These are phyloP conservation scores for Pseudopyricularia javanii DNA, from an alignment of 2,329 filamentous ascomycete genomes.

Conservation along the genomic window DNA sequence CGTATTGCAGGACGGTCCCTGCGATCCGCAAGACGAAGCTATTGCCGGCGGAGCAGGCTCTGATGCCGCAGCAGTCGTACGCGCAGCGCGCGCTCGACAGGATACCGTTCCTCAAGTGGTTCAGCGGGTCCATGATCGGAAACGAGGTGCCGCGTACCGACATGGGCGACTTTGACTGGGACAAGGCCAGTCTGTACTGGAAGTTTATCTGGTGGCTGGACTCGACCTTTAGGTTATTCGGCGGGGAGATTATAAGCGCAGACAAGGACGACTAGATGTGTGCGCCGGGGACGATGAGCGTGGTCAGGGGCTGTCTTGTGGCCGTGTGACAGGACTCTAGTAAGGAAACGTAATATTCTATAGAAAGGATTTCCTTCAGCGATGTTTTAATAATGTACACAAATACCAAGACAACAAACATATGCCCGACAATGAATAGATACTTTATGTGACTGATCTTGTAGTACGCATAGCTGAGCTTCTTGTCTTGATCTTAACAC, in stretches of 20 bases:
- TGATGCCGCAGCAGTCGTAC: conserved; percentile 56
- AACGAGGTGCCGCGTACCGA: conserved; percentile 63
- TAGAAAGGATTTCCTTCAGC: no score
- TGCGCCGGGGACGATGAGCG: background rate
- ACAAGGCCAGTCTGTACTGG: conserved; percentile 54
- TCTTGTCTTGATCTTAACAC: no score
- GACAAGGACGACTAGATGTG: conserved; percentile 43
- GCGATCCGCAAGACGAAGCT: conserved; percentile 53
- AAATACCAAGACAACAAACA: no score
- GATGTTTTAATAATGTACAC: no score
- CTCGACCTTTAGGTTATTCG: conserved; percentile 43
- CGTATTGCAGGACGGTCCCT: conserved; percentile 51
- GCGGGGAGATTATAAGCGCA: conserved; percentile 41
- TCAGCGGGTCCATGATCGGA: conserved; percentile 62
- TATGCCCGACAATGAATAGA: no score
- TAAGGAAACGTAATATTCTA: no score
- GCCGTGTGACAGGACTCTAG: no score
- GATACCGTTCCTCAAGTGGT: conserved; percentile 61
- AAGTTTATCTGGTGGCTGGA: conserved; percentile 54
- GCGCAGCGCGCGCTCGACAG: conserved; percentile 50
- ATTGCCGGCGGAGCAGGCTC: conserved; percentile 56
- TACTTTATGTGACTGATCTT: no score
- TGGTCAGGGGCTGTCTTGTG: background rate
- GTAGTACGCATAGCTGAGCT: no score
- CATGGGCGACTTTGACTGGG: conserved; percentile 67